Evolutionary conservation across 768 basidiomycete species (phyloP), one percentile per base, ranked within the genome.

Genomic region (Candolleomyces aberdarensis): DNA sequence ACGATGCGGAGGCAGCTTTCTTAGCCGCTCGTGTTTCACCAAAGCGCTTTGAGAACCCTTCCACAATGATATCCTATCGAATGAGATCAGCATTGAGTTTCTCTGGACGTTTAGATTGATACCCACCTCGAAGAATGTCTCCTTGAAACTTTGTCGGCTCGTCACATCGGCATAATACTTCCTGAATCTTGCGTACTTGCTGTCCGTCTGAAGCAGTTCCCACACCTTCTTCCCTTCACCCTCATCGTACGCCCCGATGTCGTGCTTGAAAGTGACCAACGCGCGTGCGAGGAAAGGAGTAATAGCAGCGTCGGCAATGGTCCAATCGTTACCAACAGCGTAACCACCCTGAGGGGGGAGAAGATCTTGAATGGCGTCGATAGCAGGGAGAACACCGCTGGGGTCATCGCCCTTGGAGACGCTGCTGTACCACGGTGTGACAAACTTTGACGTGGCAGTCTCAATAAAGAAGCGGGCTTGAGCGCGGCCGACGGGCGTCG

Each of bases 391-490:
- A 50, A 86, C 58, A 1, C 72, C 72, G 10, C 77, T 78, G 7
- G 73, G 72, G 14, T 78, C 70, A 56, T 79, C 78, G 6, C 79
- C 81, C 1, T 73, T 69, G 14, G 70, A 26, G 19, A 80, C 29
- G 51, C 78, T 76, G 3, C 67, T 76, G 48, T 66, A 61, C 64
- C 71, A 82, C 0, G 74, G 69, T 0, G 82, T 74, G 31, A 69
- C 56, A 63, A 85, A 71, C 62, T 80, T 81, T 63, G 74, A 80
- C 1, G 76, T 75, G 41, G 83, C 76, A 5, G 77, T 74, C 61
- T 88, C 84, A 68, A 85, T 79, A 74, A 88, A 86, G 71, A 88
- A 83, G 29, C 87, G 84, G 8, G 77, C 81, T 58, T 80, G 75
- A 40, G 88, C 87, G 40, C 85, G 82, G 7, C 67, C 64, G 40